Evolutionary conservation across 2,329 filamentous ascomycete species (phyloP).

Genomic region (Trichoderma hamatum): DNA sequence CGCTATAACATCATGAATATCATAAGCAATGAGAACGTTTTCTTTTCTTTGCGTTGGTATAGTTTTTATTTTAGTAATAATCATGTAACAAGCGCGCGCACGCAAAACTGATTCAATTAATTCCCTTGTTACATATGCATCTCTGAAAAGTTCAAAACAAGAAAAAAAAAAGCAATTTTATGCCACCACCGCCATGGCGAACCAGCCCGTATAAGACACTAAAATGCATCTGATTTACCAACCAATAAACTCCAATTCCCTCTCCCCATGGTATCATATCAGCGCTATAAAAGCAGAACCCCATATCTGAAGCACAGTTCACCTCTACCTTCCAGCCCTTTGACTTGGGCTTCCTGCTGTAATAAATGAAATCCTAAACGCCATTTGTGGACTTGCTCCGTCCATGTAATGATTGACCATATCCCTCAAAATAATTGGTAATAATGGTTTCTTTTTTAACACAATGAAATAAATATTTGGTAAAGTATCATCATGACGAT

Average conservation of each 20-base stretch:
- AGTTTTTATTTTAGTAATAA: neutral
- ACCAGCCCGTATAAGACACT: slow-evolving; percentile 18
- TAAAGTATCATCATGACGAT: slow-evolving; percentile 39
- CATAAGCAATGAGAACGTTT: neutral
- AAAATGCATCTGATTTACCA: slow-evolving; percentile 29
- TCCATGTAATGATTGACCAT: slow-evolving; percentile 12
- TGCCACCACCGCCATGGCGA: slow-evolving; percentile 10
- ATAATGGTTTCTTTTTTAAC: neutral
- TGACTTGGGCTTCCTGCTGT: slow-evolving; percentile 3
- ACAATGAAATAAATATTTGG: slow-evolving; percentile 21
- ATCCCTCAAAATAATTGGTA: neutral
- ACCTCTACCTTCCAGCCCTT: slow-evolving; percentile 10
- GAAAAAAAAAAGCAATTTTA: neutral
- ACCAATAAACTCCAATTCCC: slow-evolving; percentile 37
- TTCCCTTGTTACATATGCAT: neutral
- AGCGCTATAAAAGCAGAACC: slow-evolving; percentile 30
- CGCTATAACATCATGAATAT: neutral
- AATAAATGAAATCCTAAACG: slow-evolving; percentile 27
- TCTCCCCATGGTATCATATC: slow-evolving; percentile 44
- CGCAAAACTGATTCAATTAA: neutral
- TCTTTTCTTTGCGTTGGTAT: neutral
- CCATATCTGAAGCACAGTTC: slow-evolving; percentile 16
- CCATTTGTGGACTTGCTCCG: slow-evolving; percentile 18
- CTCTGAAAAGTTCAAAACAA: neutral
- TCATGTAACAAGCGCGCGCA: neutral